Evolutionary conservation across 108 stramenopile genomes (phyloP).

Genomic region (Cyclotella cryptica): DNA sequence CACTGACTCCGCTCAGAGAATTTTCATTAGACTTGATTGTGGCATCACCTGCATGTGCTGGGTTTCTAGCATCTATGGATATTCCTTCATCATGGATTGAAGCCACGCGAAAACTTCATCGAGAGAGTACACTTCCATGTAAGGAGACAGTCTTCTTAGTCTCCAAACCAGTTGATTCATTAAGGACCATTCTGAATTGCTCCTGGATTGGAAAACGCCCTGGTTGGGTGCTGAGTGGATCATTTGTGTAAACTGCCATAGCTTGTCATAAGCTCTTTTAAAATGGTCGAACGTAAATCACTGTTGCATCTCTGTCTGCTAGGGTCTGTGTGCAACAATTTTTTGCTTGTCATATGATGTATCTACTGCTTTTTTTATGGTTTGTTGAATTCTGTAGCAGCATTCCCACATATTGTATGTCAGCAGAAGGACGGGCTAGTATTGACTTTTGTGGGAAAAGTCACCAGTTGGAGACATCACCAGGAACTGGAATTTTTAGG

Average conservation of each 20-base stretch:
- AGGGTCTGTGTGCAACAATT: too few relatives aligned
- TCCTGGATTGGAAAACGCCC: slow-evolving; percentile 66
- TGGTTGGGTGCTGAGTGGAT: slow-evolving; percentile 46
- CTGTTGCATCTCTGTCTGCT: too few relatives aligned
- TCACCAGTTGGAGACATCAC: too few relatives aligned
- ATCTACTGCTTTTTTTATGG: too few relatives aligned
- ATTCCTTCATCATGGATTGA: slow-evolving; percentile 60
- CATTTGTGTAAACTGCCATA: slow-evolving; percentile 15
- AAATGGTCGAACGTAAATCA: too few relatives aligned
- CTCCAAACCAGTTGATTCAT: slow-evolving; percentile 39
- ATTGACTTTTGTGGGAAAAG: too few relatives aligned
- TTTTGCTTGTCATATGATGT: too few relatives aligned
- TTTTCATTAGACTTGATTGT: slow-evolving; percentile 76
- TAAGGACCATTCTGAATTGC: slow-evolving; percentile 36
- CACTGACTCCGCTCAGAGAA: slow-evolving; percentile 43
- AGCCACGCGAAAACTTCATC: slow-evolving; percentile 11
- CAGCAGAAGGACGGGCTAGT: too few relatives aligned
- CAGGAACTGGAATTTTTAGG: too few relatives aligned
- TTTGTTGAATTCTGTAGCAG: too few relatives aligned
- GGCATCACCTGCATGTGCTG: slow-evolving; percentile 74
- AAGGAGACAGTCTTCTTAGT: slow-evolving; percentile 42
- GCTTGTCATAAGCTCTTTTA: too few relatives aligned
- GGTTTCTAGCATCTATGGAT: slow-evolving; percentile 28
- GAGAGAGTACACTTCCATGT: neutral
- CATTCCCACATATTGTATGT: too few relatives aligned